These are phyloP conservation scores for Penicillium maclennaniae DNA, from an alignment of 495 filamentous ascomycete genomes.

Conservation along the genomic window DNA sequence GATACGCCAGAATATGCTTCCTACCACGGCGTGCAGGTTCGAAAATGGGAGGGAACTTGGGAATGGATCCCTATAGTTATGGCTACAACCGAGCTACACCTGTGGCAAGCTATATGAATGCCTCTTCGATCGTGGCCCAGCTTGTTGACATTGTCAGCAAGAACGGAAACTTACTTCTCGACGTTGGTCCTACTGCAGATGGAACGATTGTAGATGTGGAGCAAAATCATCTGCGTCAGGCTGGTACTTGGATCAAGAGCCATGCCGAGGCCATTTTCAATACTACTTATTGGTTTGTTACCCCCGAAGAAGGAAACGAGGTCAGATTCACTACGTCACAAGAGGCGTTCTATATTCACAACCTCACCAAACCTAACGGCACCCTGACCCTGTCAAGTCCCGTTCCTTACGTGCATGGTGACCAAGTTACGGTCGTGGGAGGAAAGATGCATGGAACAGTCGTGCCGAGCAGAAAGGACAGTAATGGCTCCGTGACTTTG, in stretches of 20 bases:
- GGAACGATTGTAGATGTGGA: slow-evolving; percentile 50
- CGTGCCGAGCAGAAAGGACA: slow-evolving; percentile 10
- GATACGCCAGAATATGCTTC: slow-evolving; percentile 50
- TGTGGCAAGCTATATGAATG: slow-evolving; percentile 46
- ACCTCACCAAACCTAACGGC: slow-evolving; percentile 39
- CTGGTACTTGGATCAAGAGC: slow-evolving; percentile 48
- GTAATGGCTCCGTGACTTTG: slow-evolving; percentile 24
- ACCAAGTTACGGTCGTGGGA: slow-evolving; percentile 43
- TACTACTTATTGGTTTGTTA: slow-evolving; percentile 56
- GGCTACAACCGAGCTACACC: slow-evolving; percentile 54
- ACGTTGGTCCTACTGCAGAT: slow-evolving; percentile 50
- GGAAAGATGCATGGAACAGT: slow-evolving; percentile 35
- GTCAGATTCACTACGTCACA: slow-evolving; percentile 50
- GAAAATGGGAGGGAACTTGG: slow-evolving; percentile 56
- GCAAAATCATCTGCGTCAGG: slow-evolving; percentile 39
- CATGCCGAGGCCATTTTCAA: slow-evolving; percentile 53
- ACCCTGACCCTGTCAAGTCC: slow-evolving; percentile 37
- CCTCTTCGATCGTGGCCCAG: slow-evolving; percentile 37
- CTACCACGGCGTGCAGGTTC: slow-evolving; percentile 43
- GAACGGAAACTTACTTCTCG: slow-evolving; percentile 55
- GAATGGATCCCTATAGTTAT: slow-evolving; percentile 54
- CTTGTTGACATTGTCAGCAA: slow-evolving; percentile 53
- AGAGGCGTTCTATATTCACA: slow-evolving; percentile 51
- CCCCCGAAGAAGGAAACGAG: slow-evolving; percentile 39
- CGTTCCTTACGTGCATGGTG: slow-evolving; percentile 42